phyloP scores from a whole-genome alignment of 2,329 filamentous ascomycete genomes.

The Ophiostoma populinum region DNA sequence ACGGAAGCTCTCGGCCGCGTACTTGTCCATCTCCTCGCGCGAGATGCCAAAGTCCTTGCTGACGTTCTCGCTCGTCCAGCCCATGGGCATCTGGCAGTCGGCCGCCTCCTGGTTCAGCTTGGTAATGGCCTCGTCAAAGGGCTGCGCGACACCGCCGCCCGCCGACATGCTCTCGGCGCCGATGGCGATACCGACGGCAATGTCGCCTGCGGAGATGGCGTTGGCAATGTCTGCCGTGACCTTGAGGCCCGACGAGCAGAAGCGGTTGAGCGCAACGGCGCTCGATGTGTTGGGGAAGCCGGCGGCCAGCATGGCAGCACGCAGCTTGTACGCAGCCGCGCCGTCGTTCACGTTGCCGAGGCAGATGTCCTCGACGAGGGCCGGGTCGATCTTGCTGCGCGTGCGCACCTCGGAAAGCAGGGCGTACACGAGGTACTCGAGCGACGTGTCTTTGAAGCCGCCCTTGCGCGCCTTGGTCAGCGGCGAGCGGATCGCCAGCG shows the following conservation, averaged over 20 bases:
- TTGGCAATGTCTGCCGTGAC: conserved; percentile 90
- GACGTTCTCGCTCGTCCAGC: conserved; percentile 94
- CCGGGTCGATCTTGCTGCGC: conserved; percentile 61
- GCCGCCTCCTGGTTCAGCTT: conserved; percentile 53
- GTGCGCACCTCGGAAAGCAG: conserved; percentile 60
- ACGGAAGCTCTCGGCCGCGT: conserved; percentile 72
- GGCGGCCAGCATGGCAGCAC: conserved; percentile 74
- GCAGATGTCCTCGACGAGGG: conserved; percentile 75
- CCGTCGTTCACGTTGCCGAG: conserved; percentile 79
- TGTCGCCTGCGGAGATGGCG: conserved; percentile 62
- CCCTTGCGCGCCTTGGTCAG: conserved; percentile 81
- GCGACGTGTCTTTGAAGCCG: conserved; percentile 81
- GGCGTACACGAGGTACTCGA: conserved; percentile 75
- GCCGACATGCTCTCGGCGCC: conserved; percentile 80
- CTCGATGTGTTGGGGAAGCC: conserved; percentile 83
- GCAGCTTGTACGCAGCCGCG: conserved; percentile 80
- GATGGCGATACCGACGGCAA: conserved; percentile 73
- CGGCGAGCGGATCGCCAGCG: conserved; percentile 75
- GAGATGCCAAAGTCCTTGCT: conserved; percentile 75
- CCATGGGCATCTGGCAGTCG: conserved; percentile 93
- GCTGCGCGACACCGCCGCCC: conserved; percentile 52
- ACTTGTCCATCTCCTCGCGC: conserved; percentile 67
- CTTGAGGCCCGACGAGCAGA: conserved; percentile 94
- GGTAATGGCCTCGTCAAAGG: conserved; percentile 64
- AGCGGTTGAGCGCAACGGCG: conserved; percentile 75